phyloP scores from a whole-genome alignment of 1,284 basidiomycete species.

The Lignosus rhinocerotis region DNA sequence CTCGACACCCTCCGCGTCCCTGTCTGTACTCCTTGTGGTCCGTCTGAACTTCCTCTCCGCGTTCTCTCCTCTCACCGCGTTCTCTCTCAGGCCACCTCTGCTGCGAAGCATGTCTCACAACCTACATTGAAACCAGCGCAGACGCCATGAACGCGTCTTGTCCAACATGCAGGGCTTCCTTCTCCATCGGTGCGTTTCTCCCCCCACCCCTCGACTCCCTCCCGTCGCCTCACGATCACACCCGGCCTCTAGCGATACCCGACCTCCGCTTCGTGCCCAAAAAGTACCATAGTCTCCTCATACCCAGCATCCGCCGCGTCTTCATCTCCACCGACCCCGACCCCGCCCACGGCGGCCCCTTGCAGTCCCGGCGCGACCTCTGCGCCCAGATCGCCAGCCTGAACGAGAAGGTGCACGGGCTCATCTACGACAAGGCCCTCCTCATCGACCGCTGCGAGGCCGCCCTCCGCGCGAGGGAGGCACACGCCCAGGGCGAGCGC shows the following conservation, averaged over 20 bases:
- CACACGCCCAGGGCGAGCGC: conserved; percentile 38
- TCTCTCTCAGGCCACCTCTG: conserved; percentile 54
- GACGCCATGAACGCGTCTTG: conserved; percentile 47
- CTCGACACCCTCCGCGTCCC: conserved; percentile 52
- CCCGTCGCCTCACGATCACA: not conserved
- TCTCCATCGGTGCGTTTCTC: conserved; percentile 49
- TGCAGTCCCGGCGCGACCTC: conserved; percentile 15
- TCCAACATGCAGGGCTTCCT: conserved; percentile 58
- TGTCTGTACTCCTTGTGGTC: conserved; percentile 64
- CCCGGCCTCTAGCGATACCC: conserved; percentile 31
- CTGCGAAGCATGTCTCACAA: conserved; percentile 55
- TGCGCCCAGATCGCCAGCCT: conserved; percentile 33
- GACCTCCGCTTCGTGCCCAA: conserved; percentile 54
- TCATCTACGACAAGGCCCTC: conserved; percentile 41
- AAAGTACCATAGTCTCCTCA: conserved; percentile 60
- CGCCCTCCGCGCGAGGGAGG: conserved; percentile 32
- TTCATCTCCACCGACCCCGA: conserved; percentile 43
- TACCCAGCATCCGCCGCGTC: conserved; percentile 56
- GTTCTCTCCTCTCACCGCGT: not conserved
- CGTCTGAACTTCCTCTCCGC: conserved; percentile 18
- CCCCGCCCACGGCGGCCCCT: conserved; percentile 18
- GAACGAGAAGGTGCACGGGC: conserved; percentile 36
- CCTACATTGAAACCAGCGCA: conserved; percentile 45
- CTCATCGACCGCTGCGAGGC: conserved; percentile 44
- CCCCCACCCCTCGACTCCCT: not conserved